A percentile compares a stretch with the other conserved stretches of the same genome.
phyloP scores from a whole-genome alignment of 2,329 filamentous ascomycete genomes.

The Alternaria rosae region DNA sequence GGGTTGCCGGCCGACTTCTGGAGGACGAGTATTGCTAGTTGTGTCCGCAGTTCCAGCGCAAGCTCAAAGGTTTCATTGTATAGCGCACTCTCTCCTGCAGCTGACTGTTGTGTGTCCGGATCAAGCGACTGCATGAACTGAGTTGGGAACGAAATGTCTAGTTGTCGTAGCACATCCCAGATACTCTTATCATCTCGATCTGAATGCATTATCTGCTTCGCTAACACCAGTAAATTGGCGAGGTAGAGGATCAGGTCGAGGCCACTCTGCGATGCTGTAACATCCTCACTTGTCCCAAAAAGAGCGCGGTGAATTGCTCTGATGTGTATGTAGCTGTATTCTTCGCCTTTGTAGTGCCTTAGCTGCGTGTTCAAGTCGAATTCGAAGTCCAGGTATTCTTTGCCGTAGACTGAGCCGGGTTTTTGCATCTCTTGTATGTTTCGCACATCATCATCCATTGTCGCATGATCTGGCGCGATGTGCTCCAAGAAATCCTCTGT shows the following conservation, averaged over 20 bases:
- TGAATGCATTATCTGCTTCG: slow-evolving; percentile 47
- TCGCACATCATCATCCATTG: slow-evolving; percentile 24
- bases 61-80: slow-evolving; percentile 56
- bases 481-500: slow-evolving; percentile 41
- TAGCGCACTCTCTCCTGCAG: slow-evolving; percentile 51
- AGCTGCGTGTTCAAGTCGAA: slow-evolving; percentile 45
- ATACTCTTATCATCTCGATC: slow-evolving; percentile 37
- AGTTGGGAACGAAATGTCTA: slow-evolving; percentile 48
- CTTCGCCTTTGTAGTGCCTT: slow-evolving; percentile 47
- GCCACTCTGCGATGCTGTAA: slow-evolving; percentile 28
- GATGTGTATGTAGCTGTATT: slow-evolving; percentile 52
- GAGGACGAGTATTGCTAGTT: slow-evolving; percentile 58
- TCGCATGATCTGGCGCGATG: slow-evolving; percentile 38
- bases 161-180: slow-evolving; percentile 38
- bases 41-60: slow-evolving; percentile 63
- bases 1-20: slow-evolving; percentile 40
- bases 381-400: slow-evolving; percentile 49
- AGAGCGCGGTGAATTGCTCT: slow-evolving; percentile 50
- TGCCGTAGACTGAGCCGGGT: slow-evolving; percentile 49
- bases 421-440: slow-evolving; percentile 41
- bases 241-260: slow-evolving; percentile 54
- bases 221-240: slow-evolving; percentile 55
- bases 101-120: slow-evolving; percentile 8
- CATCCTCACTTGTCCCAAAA: slow-evolving; percentile 40
- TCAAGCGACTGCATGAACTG: slow-evolving; percentile 41